A percentile compares a stretch with the other conserved stretches of the same genome.
phyloP scores from a whole-genome alignment of 192 early-diverging fungal genomes.

The Coemansia reversa region DNA sequence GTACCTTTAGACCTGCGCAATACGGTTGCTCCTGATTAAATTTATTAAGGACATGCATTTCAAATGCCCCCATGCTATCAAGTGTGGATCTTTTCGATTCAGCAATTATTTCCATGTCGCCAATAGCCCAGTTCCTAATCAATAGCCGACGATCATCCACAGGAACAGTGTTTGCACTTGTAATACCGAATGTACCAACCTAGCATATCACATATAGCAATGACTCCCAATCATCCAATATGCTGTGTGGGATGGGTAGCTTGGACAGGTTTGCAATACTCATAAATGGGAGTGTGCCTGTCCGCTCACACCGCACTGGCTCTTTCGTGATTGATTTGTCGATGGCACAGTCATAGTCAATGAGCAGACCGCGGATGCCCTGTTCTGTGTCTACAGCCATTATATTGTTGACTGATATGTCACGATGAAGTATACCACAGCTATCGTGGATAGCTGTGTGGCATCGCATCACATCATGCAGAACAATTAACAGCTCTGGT shows the following conservation, averaged over 20 bases:
- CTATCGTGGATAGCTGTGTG: conserved; percentile 1
- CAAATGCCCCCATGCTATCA: too few species aligned
- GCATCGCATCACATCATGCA: conserved; percentile 4
- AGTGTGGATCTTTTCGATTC: too few species aligned
- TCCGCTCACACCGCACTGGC: not conserved
- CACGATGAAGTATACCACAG: conserved; percentile 2
- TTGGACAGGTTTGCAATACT: conserved; percentile 2
- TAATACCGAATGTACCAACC: conserved; percentile 11
- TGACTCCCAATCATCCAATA: conserved; percentile 34
- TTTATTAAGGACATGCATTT: too few species aligned
- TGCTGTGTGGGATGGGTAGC: not conserved
- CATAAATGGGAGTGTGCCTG: conserved; percentile 11
- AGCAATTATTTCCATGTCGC: too few species aligned
- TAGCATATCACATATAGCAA: conserved; percentile 27
- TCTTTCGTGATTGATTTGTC: not conserved
- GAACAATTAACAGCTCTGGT: conserved; percentile 3
- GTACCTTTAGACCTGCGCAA: too few species aligned
- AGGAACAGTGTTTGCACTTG: too few species aligned
- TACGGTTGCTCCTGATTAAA: too few species aligned
- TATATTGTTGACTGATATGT: conserved; percentile 11
- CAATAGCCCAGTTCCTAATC: too few species aligned
- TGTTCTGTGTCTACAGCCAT: not conserved
- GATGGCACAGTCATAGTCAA: conserved; percentile 8
- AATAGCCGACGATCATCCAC: too few species aligned
- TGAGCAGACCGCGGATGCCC: not conserved